phyloP scores from a whole-genome alignment of 495 filamentous ascomycete genomes.

The Lasiosphaeris hirsuta region DNA sequence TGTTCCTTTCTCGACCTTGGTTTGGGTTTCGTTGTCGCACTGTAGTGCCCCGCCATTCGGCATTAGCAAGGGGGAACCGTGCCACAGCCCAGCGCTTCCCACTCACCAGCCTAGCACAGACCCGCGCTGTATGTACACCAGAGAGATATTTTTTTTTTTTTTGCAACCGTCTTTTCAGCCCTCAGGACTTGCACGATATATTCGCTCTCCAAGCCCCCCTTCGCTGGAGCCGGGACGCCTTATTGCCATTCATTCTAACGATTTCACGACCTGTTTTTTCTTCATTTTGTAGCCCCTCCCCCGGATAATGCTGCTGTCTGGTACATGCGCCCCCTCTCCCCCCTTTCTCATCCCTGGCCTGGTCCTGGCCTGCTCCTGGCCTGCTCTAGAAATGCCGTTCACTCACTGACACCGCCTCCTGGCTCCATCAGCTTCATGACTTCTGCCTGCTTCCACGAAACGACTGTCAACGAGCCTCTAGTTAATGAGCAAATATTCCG shows the following conservation, averaged over 20 bases:
- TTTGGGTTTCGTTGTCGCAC: neutral
- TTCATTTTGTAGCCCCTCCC: neutral
- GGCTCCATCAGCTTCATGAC: constrained; percentile 5
- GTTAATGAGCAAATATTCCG: constrained; percentile 5
- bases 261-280: constrained; percentile 9
- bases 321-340: constrained; percentile 5
- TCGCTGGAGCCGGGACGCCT: neutral
- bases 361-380: neutral
- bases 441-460: constrained; percentile 4
- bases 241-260: constrained; percentile 7
- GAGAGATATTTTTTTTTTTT: constrained; percentile 5
- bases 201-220: constrained; percentile 8
- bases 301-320: constrained; percentile 9
- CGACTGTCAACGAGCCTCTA: constrained; percentile 1
- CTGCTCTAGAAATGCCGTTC: neutral
- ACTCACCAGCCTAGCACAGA: constrained; percentile 9
- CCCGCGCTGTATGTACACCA: neutral
- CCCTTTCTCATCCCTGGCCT: constrained; percentile 9
- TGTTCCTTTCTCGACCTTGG: neutral
- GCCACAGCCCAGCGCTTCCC: constrained; percentile 11
- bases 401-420: constrained; percentile 4
- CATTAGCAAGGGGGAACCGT: constrained; percentile 8
- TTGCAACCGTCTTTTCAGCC: constrained; percentile 16
- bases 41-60: neutral
- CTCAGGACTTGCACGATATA: constrained; percentile 9